Evolutionary conservation across 768 basidiomycete genomes (phyloP), one percentile per base, ranked within the genome.

Genomic region (Favolaschia claudopus): DNA sequence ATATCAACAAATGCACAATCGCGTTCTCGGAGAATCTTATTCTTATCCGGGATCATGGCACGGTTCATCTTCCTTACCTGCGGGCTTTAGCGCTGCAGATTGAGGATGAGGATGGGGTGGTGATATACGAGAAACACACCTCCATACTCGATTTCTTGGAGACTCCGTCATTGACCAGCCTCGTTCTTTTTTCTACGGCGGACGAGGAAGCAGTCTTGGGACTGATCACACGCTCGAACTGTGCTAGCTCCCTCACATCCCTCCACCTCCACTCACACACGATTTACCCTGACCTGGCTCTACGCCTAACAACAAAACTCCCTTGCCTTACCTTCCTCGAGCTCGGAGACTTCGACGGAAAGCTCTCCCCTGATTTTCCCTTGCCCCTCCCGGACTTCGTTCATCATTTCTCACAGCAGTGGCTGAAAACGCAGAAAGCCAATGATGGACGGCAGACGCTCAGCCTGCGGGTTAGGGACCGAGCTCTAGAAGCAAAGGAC

Each of bases 211-310:
- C 50, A 1, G 38, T 53, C 31, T 19, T 47, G 2, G 34, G 28
- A 9, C 58, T 59, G 24, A 8, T 59, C 44, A 20, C 44, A 19
- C 58, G 58, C 43, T 53, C 58, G 1, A 13, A 20, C 37, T 59
- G 58, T 28, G 43, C 49, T 12, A 14, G 13, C 4, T 53, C 37
- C 6, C 38, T 59, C 25, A 19, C 2, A 6, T 27, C n/a, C 5
- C 29, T 59, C 28, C 42, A 15, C 17, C 42, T 52, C 24, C 15
- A 52, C 31, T 22, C 29, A 7, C 12, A 9, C 7, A 20, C 20
- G 6, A 29, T 59, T 17, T 4, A 14, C 8, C 37, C n/a, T 9
- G 29, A 31, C n/a, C 14, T 17, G 13, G 15, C 53, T n/a, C 50
- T 59, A 9, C 28, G 12, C 3, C 22, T 53, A 29, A 13, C 36